These are phyloP conservation scores for Peronosclerospora sorghi DNA, from an alignment of 352 stramenopile species.

Conservation along the genomic window DNA sequence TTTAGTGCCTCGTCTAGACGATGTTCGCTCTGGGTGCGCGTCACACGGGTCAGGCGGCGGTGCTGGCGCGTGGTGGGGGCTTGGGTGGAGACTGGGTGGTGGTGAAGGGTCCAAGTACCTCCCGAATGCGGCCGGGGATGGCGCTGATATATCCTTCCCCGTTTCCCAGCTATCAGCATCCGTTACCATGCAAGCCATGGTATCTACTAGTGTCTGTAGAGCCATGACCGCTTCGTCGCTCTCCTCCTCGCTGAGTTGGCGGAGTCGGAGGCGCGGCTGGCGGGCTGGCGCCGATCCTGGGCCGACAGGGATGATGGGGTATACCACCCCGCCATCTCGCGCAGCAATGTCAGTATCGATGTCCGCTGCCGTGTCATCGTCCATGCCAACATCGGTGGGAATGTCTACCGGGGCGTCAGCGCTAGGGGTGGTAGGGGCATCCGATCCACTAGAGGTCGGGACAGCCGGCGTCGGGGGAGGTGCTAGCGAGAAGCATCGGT, in stretches of 20 bases:
- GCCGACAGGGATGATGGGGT: too few species aligned
- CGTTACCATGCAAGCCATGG: neutral
- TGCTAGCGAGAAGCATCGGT: neutral
- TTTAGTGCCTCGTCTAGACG: constrained; percentile 4
- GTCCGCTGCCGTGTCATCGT: too few species aligned
- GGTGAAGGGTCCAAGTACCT: neutral
- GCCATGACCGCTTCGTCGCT: neutral
- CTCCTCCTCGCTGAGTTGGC: neutral
- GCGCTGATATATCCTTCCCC: constrained; percentile 10
- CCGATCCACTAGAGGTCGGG: neutral
- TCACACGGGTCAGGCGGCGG: constrained; percentile 5
- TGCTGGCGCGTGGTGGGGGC: neutral
- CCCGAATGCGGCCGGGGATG: constrained; percentile 2
- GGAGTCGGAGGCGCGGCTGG: neutral
- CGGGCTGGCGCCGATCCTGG: too few species aligned
- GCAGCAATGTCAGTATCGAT: too few species aligned
- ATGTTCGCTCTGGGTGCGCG: neutral
- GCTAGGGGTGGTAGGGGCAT: too few species aligned
- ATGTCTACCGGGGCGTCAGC: too few species aligned
- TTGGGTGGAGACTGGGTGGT: neutral
- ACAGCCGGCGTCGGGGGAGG: neutral
- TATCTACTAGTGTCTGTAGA: neutral
- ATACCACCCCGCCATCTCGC: too few species aligned
- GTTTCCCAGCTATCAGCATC: constrained; percentile 2
- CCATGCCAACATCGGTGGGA: too few species aligned